Conservation (phyloP, 768 basidiomycete species). For the Cantharellus anzutake region DNA sequence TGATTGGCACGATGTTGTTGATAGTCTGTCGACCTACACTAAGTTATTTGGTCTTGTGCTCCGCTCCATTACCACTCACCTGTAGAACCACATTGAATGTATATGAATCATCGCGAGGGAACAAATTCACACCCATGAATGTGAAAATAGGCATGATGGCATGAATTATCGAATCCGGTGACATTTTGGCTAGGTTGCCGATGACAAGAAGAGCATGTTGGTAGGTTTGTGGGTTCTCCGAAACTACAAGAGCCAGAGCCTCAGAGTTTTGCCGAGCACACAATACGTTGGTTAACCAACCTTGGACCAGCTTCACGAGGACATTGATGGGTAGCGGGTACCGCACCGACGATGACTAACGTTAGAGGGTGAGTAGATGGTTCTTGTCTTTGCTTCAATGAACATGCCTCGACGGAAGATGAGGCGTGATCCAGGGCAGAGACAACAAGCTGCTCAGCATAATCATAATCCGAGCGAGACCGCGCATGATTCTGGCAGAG, state of each 20-base stretch:
- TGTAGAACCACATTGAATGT: constrained; percentile 91
- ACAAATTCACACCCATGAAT: constrained; percentile 97
- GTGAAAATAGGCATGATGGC: constrained; percentile 98
- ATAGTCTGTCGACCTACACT: constrained; percentile 41
- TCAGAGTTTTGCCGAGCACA: background rate
- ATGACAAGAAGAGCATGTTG: constrained; percentile 81
- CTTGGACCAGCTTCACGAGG: constrained; percentile 70
- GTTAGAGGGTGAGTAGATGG: background rate
- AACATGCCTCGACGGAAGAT: constrained; percentile 30
- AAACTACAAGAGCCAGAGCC: constrained; percentile 27
- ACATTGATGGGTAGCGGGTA: constrained; percentile 61
- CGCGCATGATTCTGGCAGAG: constrained; percentile 38
- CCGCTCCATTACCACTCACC: constrained; percentile 23
- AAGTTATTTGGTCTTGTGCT: background rate
- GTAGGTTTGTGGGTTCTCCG: constrained; percentile 86
- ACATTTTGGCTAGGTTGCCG: constrained; percentile 61
- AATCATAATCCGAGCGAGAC: constrained; percentile 46
- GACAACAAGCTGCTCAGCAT: constrained; percentile 70
- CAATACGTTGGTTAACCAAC: constrained; percentile 21
- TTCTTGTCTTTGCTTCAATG: too few species aligned
- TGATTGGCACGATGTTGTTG: constrained; percentile 82
- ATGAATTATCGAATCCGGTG: constrained; percentile 79
- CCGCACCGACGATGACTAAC: constrained; percentile 37
- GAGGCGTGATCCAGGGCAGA: constrained; percentile 55
- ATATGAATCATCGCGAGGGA: constrained; percentile 90